Conservation (phyloP, 345 rosid species). For the Raphanus raphanistrum region DNA sequence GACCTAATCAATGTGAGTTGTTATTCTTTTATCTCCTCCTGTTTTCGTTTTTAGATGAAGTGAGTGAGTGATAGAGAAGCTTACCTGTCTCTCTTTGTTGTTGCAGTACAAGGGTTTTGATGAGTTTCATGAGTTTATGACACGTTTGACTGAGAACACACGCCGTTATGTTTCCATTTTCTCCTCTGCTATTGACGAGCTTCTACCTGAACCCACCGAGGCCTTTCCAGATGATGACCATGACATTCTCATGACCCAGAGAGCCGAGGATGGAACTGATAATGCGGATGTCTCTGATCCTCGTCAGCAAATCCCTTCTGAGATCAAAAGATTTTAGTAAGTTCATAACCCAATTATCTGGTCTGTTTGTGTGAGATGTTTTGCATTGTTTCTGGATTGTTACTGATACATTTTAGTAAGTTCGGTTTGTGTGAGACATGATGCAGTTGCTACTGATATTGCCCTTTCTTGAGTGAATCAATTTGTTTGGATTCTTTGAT, state of each 20-base stretch:
- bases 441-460: too few relatives aligned
- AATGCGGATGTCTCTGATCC: conserved; percentile 65
- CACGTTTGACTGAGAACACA: conserved; percentile 81
- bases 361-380: neutral
- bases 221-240: conserved; percentile 87
- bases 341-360: conserved; percentile 25
- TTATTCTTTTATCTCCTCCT: neutral
- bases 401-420: too few relatives aligned
- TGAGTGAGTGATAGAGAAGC: neutral
- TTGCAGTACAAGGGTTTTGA: neutral
- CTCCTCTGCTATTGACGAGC: conserved; percentile 71
- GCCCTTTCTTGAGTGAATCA: too few relatives aligned
- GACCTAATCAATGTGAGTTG: conserved; percentile 71
- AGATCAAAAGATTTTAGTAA: conserved; percentile 88
- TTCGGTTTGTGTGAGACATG: too few relatives aligned
- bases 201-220: conserved; percentile 87
- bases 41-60: neutral
- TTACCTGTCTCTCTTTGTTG: conserved; percentile 49
- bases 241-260: conserved; percentile 85
- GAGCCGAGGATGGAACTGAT: conserved; percentile 68
- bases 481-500: too few relatives aligned
- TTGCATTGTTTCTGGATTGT: conserved; percentile 7
- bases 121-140: conserved; percentile 58
- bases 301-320: conserved; percentile 79
- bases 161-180: conserved; percentile 82